phyloP scores from a whole-genome alignment of 305 asterid genomes.

The Fraxinus angustifolia region DNA sequence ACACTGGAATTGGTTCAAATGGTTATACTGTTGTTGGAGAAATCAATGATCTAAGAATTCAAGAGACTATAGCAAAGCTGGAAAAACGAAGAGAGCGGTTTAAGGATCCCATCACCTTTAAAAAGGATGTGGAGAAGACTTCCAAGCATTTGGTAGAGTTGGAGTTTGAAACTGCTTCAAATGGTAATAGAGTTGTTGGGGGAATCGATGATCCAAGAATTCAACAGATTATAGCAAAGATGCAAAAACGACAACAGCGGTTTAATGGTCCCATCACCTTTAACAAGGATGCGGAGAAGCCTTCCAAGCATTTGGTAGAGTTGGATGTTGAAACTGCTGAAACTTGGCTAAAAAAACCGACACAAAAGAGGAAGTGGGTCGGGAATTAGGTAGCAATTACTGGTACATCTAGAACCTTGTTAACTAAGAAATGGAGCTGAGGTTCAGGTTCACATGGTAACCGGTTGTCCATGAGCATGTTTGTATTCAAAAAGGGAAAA shows the following conservation, averaged over 20 bases:
- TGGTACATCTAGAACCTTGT: constrained; percentile 9
- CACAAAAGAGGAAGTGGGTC: constrained; percentile 65
- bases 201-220: constrained; percentile 40
- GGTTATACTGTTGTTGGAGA: constrained; percentile 23
- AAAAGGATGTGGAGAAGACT: constrained; percentile 27
- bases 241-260: constrained; percentile 63
- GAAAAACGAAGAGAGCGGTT: constrained; percentile 65
- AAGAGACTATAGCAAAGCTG: constrained; percentile 61
- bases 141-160: constrained; percentile 23
- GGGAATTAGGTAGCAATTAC: constrained; percentile 28
- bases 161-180: constrained; percentile 19
- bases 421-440: background rate
- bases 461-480: background rate
- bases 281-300: constrained; percentile 32
- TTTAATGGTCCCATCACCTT: constrained; percentile 43
- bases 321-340: constrained; percentile 22
- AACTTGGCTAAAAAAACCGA: constrained; percentile 44
- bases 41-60: constrained; percentile 36
- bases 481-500: background rate
- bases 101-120: constrained; percentile 38
- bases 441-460: background rate
- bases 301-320: constrained; percentile 23
- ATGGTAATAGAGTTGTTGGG: constrained; percentile 23
- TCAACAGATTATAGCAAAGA: constrained; percentile 53
- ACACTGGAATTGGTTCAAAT: constrained; percentile 14